Conservation (phyloP, 768 basidiomycete species). For the Crassisporium funariophilum region DNA sequence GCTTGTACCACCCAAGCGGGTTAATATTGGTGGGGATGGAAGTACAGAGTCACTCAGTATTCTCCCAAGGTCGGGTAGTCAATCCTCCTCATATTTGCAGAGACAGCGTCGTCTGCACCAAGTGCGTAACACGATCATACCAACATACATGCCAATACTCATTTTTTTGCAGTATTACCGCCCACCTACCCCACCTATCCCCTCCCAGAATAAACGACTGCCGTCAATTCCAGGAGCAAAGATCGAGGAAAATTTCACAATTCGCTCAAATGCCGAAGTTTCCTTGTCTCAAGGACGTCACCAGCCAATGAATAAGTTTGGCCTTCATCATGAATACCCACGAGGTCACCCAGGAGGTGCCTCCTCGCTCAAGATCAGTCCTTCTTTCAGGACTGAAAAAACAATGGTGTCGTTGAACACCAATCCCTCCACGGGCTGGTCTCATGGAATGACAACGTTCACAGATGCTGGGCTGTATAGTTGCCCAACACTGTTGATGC, state of each 20-base stretch:
- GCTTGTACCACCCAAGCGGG: too few species aligned
- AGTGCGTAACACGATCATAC: background rate
- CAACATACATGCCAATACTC: background rate
- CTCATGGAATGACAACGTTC: conserved; percentile 25
- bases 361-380: conserved; percentile 27
- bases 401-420: conserved; percentile 35
- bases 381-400: conserved; percentile 39
- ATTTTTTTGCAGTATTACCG: conserved; percentile 45
- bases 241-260: background rate
- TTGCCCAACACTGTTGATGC: conserved; percentile 15
- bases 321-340: conserved; percentile 2
- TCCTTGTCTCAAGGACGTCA: background rate
- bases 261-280: background rate
- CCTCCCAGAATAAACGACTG: conserved; percentile 36
- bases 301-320: conserved; percentile 1
- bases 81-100: background rate
- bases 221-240: background rate
- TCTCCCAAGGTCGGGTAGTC: background rate
- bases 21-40: background rate
- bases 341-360: conserved; percentile 1
- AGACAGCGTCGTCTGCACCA: background rate
- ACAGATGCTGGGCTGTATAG: conserved; percentile 16
- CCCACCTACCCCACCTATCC: conserved; percentile 61
- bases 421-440: conserved; percentile 31
- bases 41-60: conserved; percentile 1